Evolutionary conservation across 177 flowering plant species (phyloP).

Genomic region (Vitis hybrid): DNA sequence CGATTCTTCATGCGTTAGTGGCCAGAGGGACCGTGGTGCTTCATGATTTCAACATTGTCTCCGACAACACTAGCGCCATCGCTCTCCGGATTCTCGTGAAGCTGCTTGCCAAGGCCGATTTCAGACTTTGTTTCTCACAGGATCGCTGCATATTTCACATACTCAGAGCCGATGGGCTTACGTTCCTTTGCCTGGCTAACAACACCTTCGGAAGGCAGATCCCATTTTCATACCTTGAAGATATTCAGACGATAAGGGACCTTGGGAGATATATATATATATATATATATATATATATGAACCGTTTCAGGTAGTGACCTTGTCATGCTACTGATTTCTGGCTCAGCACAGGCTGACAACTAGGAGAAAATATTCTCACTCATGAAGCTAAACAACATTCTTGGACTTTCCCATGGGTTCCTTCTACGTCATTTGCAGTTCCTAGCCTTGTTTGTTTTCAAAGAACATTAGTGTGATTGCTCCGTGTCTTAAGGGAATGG

Average conservation of each 20-base stretch:
- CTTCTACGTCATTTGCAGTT: conserved; percentile 95
- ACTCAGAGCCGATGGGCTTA: conserved; percentile 74
- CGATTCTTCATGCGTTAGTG: conserved; percentile 88
- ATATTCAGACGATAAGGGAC: conserved; percentile 37
- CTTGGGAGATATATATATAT: conserved; percentile 81
- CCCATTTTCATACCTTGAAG: too few species aligned
- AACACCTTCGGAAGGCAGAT: conserved; percentile 76
- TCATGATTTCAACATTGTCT: conserved; percentile 91
- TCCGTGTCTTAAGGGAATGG: conserved; percentile 98
- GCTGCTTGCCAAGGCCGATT: conserved; percentile 64
- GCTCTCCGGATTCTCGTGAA: conserved; percentile 85
- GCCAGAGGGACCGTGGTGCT: conserved; percentile 86
- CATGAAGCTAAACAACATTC: conserved; percentile 98
- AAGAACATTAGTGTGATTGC: conserved; percentile 90
- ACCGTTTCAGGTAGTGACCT: conserved; percentile 87
- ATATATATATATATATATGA: conserved; percentile 47
- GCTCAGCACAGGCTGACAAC: conserved; percentile 97
- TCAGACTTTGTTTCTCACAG: conserved; percentile 91
- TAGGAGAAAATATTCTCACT: conserved; percentile 88
- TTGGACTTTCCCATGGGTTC: conserved; percentile 97
- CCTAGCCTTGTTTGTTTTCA: conserved; percentile 74
- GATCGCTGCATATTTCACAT: conserved; percentile 93
- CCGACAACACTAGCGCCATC: conserved; percentile 88
- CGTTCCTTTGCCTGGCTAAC: conserved; percentile 93
- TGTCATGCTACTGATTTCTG: conserved; percentile 82